phyloP scores from a whole-genome alignment of 495 filamentous ascomycete species.

The Xylaria castorea region DNA sequence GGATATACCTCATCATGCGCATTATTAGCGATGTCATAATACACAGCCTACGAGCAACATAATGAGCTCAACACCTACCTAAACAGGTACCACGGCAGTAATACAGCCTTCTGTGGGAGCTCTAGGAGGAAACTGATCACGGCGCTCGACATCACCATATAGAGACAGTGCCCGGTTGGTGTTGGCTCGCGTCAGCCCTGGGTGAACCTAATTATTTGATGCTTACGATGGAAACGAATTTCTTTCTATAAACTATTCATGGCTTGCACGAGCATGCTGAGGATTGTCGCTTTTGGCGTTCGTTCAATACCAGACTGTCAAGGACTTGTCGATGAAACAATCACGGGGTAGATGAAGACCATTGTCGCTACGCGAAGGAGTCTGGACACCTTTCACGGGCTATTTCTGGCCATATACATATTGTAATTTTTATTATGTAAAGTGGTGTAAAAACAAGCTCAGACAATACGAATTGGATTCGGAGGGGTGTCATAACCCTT shows the following conservation, averaged over 20 bases:
- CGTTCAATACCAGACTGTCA: not conserved
- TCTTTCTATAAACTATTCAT: not conserved
- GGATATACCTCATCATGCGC: too few species aligned
- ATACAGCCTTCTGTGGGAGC: not conserved
- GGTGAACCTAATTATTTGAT: not conserved
- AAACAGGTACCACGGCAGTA: not conserved
- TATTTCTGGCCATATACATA: not conserved
- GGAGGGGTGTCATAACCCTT: too few species aligned
- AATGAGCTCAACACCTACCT: not conserved
- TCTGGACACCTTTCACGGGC: not conserved
- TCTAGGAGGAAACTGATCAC: not conserved
- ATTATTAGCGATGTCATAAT: not conserved
- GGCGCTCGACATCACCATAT: not conserved
- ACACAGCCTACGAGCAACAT: not conserved
- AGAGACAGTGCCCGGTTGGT: not conserved
- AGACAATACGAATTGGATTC: not conserved
- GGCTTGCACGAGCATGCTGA: not conserved
- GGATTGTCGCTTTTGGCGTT: not conserved
- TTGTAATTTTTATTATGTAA: not conserved
- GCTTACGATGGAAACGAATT: not conserved
- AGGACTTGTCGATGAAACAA: not conserved
- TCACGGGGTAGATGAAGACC: not conserved
- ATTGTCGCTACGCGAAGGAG: not conserved
- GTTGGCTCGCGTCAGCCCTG: too few species aligned
- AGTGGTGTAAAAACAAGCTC: not conserved